These are phyloP conservation scores for Leishmania turanica DNA, from an alignment of 208 protist species.

Conservation along the genomic window DNA sequence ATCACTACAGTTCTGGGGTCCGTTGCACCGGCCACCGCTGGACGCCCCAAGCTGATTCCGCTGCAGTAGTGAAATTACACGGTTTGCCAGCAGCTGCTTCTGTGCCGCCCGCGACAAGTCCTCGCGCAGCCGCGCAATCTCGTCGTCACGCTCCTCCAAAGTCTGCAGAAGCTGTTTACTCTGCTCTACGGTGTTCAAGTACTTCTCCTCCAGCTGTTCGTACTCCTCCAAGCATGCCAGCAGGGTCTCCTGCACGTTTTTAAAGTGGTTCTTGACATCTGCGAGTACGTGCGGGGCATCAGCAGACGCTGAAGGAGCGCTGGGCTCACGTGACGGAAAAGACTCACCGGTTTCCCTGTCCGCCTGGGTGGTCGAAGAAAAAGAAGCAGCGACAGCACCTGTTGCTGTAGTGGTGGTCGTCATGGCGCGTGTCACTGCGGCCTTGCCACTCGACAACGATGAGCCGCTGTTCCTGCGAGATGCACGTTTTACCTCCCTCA, in stretches of 20 bases:
- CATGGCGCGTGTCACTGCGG: background rate
- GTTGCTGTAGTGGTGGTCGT: background rate
- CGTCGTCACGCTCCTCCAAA: conserved; percentile 20
- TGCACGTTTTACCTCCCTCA: background rate
- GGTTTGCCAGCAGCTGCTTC: background rate
- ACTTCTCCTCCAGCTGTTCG: conserved; percentile 34
- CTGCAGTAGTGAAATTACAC: background rate
- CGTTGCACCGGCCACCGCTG: background rate
- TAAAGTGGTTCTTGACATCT: conserved; percentile 32
- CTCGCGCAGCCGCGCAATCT: conserved; percentile 20
- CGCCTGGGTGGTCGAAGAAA: background rate
- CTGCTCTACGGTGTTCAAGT: conserved; percentile 32
- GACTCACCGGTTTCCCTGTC: background rate
- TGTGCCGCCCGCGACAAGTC: conserved; percentile 4
- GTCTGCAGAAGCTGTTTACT: conserved; percentile 28
- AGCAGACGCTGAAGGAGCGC: background rate
- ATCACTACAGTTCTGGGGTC: background rate
- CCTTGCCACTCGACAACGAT: background rate
- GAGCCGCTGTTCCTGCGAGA: background rate
- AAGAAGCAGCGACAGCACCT: background rate
- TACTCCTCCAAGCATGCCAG: conserved; percentile 36
- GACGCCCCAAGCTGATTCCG: background rate
- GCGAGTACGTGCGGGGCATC: conserved; percentile 9
- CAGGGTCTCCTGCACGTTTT: conserved; percentile 23
- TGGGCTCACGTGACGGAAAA: background rate